Evolutionary conservation across 345 rosid genomes (phyloP).

Genomic region (Hibiscus tridactylites): DNA sequence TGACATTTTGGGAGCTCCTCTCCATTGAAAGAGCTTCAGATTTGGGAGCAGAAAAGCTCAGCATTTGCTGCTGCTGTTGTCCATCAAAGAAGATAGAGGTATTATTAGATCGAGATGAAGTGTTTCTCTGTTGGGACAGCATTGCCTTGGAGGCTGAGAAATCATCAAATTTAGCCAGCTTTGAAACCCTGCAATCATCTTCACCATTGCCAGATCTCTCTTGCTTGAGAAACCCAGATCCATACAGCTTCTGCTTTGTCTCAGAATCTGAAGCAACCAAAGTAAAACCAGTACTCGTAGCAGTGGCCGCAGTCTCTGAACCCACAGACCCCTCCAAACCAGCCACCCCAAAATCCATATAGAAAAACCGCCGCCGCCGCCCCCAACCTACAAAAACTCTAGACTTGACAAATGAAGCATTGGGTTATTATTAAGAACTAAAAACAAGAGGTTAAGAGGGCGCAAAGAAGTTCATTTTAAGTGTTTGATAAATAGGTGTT

Average conservation of each 20-base stretch:
- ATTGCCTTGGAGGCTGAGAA: slow-evolving; percentile 30
- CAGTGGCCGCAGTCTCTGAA: neutral
- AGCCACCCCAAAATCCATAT: slow-evolving; percentile 45
- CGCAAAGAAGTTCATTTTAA: slow-evolving; percentile 11
- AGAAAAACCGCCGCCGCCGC: neutral
- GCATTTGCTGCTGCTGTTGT: slow-evolving; percentile 34
- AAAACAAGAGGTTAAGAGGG: slow-evolving; percentile 5
- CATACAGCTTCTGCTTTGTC: slow-evolving; percentile 39
- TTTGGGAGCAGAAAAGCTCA: slow-evolving; percentile 52
- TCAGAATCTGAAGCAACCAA: slow-evolving; percentile 45
- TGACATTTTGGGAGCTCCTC: slow-evolving; percentile 18
- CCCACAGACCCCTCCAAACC: no score
- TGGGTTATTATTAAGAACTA: neutral
- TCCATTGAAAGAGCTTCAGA: slow-evolving; percentile 26
- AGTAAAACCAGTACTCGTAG: slow-evolving; percentile 19
- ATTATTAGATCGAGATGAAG: slow-evolving; percentile 32
- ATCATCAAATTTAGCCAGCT: slow-evolving; percentile 35
- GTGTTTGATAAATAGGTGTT: neutral
- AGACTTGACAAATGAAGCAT: slow-evolving; percentile 10
- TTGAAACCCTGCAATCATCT: slow-evolving; percentile 46
- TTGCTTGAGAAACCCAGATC: slow-evolving; percentile 60
- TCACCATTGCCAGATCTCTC: slow-evolving; percentile 30
- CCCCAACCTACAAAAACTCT: slow-evolving; percentile 12
- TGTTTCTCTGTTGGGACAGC: slow-evolving; percentile 24
- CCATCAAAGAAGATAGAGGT: slow-evolving; percentile 29